Evolutionary conservation across 176 grass and related monocot genomes (phyloP).

Genomic region (Puccinellia tenuiflora): DNA sequence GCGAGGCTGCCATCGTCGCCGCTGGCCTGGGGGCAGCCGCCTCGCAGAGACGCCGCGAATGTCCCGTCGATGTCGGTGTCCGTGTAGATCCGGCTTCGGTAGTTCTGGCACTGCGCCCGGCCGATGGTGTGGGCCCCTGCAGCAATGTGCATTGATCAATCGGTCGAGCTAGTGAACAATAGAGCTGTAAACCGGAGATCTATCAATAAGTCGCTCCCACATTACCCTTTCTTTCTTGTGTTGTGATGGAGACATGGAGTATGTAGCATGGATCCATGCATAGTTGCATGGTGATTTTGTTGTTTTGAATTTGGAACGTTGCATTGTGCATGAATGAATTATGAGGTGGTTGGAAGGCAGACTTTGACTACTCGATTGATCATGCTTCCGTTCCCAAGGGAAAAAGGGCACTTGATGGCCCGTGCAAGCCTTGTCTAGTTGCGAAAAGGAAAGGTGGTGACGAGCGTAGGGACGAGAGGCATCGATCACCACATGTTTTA

Average conservation of each 20-base stretch:
- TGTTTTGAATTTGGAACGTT: neutral
- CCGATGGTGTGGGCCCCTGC: slow-evolving; percentile 83
- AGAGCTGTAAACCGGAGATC: neutral
- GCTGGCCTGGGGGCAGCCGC: slow-evolving; percentile 42
- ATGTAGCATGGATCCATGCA: neutral
- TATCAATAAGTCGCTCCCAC: neutral
- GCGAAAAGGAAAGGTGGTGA: neutral
- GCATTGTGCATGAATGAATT: neutral
- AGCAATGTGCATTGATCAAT: neutral
- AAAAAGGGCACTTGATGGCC: slow-evolving; percentile 7
- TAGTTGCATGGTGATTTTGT: slow-evolving; percentile 4
- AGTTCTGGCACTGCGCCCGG: slow-evolving; percentile 44
- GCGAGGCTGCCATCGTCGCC: slow-evolving; percentile 16
- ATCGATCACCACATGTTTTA: neutral
- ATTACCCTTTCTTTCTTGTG: neutral
- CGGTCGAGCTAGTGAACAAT: neutral
- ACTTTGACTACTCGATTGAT: neutral
- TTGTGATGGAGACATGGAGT: neutral
- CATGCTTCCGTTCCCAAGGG: neutral
- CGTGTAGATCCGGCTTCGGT: slow-evolving; percentile 61
- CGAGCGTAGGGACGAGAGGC: neutral
- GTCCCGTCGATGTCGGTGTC: slow-evolving; percentile 50
- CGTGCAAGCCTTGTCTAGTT: neutral
- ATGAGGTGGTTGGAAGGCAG: slow-evolving; percentile 18
- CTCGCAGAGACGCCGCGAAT: slow-evolving; percentile 34